Evolutionary conservation across 2,329 filamentous ascomycete species (phyloP).

Genomic region (Colletotrichum scovillei): DNA sequence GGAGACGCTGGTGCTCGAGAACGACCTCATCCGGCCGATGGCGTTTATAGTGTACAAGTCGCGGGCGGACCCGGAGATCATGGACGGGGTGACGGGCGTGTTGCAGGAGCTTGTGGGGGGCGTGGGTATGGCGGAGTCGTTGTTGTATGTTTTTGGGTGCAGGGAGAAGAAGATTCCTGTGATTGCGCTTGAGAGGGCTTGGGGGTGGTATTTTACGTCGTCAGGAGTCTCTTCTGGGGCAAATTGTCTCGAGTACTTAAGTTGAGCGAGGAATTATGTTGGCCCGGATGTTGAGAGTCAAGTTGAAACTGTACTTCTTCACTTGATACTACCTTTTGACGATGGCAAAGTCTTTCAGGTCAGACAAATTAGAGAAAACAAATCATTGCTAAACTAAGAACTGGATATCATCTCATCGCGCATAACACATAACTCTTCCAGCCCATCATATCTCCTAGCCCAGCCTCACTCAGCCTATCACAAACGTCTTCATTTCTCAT

Average conservation of each 20-base stretch:
- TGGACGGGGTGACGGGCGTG: background rate
- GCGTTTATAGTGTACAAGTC: conserved; percentile 23
- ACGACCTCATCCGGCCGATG: conserved; percentile 17
- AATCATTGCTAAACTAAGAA: conserved; percentile 14
- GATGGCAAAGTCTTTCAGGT: no score
- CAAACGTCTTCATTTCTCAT: background rate
- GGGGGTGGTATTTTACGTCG: conserved; percentile 20
- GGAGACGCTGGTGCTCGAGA: conserved; percentile 15
- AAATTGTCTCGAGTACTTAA: conserved; percentile 6
- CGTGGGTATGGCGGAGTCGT: background rate
- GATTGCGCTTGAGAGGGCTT: conserved; percentile 6
- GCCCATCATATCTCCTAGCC: background rate
- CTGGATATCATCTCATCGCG: conserved; percentile 26
- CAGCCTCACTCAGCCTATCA: background rate
- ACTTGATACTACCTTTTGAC: no score
- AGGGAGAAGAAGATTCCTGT: background rate
- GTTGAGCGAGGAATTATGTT: background rate
- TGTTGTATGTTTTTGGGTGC: conserved; percentile 1
- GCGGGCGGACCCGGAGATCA: conserved; percentile 3
- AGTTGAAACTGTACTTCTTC: no score
- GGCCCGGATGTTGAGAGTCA: no score
- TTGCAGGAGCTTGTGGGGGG: conserved; percentile 3
- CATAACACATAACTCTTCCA: conserved; percentile 12
- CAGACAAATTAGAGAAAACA: background rate
- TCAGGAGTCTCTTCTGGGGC: conserved; percentile 12